Conservation (phyloP, 1,284 basidiomycete genomes). For the Leccinum griseonigrum region DNA sequence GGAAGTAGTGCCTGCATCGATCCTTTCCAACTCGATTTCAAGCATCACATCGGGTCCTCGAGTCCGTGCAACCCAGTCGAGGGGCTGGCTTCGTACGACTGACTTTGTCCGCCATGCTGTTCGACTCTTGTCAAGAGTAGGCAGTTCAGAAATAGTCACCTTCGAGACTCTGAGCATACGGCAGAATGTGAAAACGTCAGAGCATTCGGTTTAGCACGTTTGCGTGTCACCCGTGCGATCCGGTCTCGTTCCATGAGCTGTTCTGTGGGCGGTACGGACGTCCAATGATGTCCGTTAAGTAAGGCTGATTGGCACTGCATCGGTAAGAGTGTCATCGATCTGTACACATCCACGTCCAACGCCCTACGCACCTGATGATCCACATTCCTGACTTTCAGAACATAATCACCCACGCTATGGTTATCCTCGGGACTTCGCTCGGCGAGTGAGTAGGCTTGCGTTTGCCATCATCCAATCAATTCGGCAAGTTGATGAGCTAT, state of each 20-base stretch:
- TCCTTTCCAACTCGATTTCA: conserved; percentile 49
- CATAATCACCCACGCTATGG: conserved; percentile 86
- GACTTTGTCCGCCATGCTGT: conserved; percentile 56
- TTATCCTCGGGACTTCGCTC: conserved; percentile 77
- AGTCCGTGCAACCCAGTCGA: conserved; percentile 67
- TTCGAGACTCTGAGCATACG: conserved; percentile 50
- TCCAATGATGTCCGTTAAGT: conserved; percentile 64
- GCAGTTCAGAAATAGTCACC: not conserved
- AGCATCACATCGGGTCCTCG: conserved; percentile 73
- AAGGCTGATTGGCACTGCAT: conserved; percentile 82
- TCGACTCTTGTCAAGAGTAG: conserved; percentile 55
- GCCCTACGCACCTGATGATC: conserved; percentile 49
- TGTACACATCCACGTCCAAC: conserved; percentile 26
- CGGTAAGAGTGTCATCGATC: conserved; percentile 80
- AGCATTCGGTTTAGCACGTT: conserved; percentile 86
- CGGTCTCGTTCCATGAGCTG: conserved; percentile 57
- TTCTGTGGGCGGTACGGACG: conserved; percentile 80
- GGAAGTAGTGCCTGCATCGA: conserved; percentile 55
- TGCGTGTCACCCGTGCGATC: conserved; percentile 49
- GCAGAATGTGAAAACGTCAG: conserved; percentile 94
- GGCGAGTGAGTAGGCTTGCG: conserved; percentile 83
- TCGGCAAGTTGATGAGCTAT: conserved; percentile 84
- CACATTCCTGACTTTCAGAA: conserved; percentile 72
- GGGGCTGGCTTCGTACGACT: conserved; percentile 48
- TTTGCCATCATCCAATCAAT: conserved; percentile 72